Evolutionary conservation across 2,329 filamentous ascomycete genomes (phyloP).

Genomic region (Trichophyton verrucosum): DNA sequence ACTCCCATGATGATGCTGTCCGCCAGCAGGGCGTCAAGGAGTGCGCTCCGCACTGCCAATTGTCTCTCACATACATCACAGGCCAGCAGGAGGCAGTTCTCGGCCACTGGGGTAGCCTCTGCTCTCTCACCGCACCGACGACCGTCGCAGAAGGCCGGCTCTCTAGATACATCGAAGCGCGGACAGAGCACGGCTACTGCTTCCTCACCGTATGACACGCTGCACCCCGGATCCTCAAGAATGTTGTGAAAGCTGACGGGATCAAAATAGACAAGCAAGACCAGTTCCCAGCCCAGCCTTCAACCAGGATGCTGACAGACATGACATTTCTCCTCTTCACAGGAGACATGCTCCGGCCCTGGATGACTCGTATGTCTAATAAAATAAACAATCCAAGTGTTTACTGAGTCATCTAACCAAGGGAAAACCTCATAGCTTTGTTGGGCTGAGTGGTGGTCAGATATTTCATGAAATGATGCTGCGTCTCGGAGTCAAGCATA

Average conservation of each 20-base stretch:
- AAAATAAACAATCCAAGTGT: neutral
- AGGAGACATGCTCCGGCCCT: constrained; percentile 50
- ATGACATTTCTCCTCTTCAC: constrained; percentile 57
- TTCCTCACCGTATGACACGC: constrained; percentile 41
- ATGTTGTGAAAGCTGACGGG: constrained; percentile 12
- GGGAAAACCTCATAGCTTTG: constrained; percentile 48
- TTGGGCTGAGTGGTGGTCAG: constrained; percentile 87
- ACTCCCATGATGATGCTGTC: constrained; percentile 36
- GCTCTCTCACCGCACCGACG: constrained; percentile 37
- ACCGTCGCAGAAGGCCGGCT: constrained; percentile 23
- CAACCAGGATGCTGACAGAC: constrained; percentile 42
- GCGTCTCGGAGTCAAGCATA: constrained; percentile 77
- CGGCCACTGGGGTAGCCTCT: constrained; percentile 33
- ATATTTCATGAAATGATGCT: constrained; percentile 99
- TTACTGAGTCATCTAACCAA: constrained; percentile 9
- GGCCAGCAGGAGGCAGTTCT: constrained; percentile 32
- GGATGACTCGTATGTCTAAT: constrained; percentile 61
- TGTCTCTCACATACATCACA: constrained; percentile 30
- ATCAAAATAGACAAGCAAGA: constrained; percentile 39
- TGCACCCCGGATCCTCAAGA: neutral
- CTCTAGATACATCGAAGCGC: constrained; percentile 27
- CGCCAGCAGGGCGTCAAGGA: constrained; percentile 32
- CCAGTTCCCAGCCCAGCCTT: constrained; percentile 51
- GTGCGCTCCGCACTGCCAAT: constrained; percentile 34
- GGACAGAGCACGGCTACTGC: constrained; percentile 38